These are phyloP conservation scores for Fusarium albidum DNA, from an alignment of 2,329 filamentous ascomycete genomes.

Conservation along the genomic window DNA sequence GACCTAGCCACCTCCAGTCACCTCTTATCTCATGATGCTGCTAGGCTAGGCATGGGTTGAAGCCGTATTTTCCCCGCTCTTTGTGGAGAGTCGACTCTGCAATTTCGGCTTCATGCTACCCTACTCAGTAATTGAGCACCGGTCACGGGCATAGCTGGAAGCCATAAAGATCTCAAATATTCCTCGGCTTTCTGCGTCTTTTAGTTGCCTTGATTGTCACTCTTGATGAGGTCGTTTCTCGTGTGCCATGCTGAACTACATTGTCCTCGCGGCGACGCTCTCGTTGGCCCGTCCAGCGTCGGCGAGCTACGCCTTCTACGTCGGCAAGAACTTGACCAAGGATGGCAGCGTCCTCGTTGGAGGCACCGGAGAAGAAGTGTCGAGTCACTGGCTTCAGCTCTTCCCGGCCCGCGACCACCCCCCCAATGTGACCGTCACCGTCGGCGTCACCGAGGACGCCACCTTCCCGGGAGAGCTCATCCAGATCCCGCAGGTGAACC, in stretches of 20 bases:
- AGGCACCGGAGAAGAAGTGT: conserved; percentile 57
- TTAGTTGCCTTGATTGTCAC: neutral
- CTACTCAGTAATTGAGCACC: conserved; percentile 23
- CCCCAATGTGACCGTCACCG: conserved; percentile 49
- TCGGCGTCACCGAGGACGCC: conserved; percentile 34
- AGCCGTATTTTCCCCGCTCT: neutral
- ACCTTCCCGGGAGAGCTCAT: conserved; percentile 33
- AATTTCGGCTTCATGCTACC: conserved; percentile 20
- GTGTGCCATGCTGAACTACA: conserved; percentile 15
- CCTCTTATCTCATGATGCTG: neutral
- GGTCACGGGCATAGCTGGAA: conserved; percentile 21
- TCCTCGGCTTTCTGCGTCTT: conserved; percentile 4
- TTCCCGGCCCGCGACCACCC: conserved; percentile 52
- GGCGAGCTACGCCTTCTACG: conserved; percentile 56
- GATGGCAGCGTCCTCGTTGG: conserved; percentile 53
- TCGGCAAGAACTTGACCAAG: conserved; percentile 54
- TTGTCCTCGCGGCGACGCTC: conserved; percentile 12
- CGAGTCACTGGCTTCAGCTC: conserved; percentile 56
- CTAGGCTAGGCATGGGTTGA: conserved; percentile 9
- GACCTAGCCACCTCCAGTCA: too few relatives aligned
- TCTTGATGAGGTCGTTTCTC: too few relatives aligned
- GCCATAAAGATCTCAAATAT: conserved; percentile 14
- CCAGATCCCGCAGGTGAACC: conserved; percentile 33
- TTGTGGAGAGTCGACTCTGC: conserved; percentile 2
- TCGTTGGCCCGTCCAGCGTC: conserved; percentile 25